Conservation (phyloP, 106 monocot genomes). For the Cymbidium sinense region DNA sequence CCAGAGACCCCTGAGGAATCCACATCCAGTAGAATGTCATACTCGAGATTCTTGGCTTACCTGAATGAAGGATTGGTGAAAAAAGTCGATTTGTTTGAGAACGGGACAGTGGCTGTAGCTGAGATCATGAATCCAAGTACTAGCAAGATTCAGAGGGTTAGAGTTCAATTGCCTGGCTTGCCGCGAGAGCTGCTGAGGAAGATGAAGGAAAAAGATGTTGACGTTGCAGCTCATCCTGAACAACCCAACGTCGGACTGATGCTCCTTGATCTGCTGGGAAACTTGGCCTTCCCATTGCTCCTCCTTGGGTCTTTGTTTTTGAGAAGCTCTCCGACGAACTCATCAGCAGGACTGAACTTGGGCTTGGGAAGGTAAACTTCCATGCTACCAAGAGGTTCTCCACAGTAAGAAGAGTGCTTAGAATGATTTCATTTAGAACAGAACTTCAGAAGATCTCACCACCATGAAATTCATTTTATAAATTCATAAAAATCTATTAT, state of each 20-base stretch:
- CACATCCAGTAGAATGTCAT: constrained; percentile 52
- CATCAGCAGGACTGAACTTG: too few species aligned
- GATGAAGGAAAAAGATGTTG: constrained; percentile 50
- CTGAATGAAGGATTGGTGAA: constrained; percentile 48
- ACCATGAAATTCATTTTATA: too few species aligned
- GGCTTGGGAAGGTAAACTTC: too few species aligned
- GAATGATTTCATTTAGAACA: too few species aligned
- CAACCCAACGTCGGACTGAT: constrained; percentile 32
- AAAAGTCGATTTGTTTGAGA: constrained; percentile 59
- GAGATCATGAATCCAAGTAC: constrained; percentile 41
- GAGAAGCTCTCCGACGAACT: too few species aligned
- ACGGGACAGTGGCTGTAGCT: constrained; percentile 51
- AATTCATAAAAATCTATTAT: too few species aligned
- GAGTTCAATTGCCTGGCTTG: constrained; percentile 53
- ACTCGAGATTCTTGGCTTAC: constrained; percentile 56
- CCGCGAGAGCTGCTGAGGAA: constrained; percentile 50
- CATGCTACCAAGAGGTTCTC: too few species aligned
- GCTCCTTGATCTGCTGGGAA: constrained; percentile 44
- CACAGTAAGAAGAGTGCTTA: too few species aligned
- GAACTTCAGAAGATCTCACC: too few species aligned
- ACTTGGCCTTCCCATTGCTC: constrained; percentile 33
- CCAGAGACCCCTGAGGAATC: constrained; percentile 38
- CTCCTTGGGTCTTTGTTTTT: too few species aligned
- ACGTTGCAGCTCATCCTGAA: constrained; percentile 44
- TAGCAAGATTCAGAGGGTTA: constrained; percentile 43